Percentiles rank a stretch among this genome's conserved stretches.
phyloP scores from a whole-genome alignment of 2,329 filamentous ascomycete genomes.

The Trichoderma brevicompactum region DNA sequence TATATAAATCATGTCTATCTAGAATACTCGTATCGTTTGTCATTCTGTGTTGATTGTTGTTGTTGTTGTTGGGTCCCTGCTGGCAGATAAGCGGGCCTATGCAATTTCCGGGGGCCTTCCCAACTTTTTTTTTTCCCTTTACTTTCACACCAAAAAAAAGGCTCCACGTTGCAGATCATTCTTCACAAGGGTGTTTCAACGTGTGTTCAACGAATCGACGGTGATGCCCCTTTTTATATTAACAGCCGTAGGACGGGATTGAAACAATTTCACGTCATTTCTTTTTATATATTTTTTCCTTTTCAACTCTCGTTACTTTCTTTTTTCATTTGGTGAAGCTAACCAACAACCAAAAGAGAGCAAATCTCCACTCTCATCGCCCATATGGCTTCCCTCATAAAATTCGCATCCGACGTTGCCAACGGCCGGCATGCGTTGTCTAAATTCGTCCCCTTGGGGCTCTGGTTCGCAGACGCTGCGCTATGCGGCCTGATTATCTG shows the following conservation, averaged over 20 bases:
- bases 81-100: slow-evolving; percentile 15
- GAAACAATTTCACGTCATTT: no score
- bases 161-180: slow-evolving; percentile 22
- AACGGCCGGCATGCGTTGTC: slow-evolving; percentile 57
- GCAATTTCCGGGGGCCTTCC: background rate
- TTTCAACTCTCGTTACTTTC: background rate
- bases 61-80: no score
- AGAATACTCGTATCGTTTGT: no score
- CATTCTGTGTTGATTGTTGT: no score
- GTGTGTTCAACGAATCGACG: background rate
- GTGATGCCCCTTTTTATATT: background rate
- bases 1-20: no score
- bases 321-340: background rate
- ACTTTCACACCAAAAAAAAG: background rate
- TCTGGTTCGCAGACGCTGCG: slow-evolving; percentile 71
- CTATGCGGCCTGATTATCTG: slow-evolving; percentile 77
- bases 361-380: background rate
- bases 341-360: background rate
- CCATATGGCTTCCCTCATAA: slow-evolving; percentile 40
- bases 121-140: no score
- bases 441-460: slow-evolving; percentile 57
- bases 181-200: slow-evolving; percentile 1
- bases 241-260: background rate
- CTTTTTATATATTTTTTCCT: background rate
- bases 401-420: slow-evolving; percentile 49